Evolutionary conservation across 2,329 filamentous ascomycete genomes (phyloP), one percentile per base, ranked within the genome.

Genomic region (Didymella pomorum): DNA sequence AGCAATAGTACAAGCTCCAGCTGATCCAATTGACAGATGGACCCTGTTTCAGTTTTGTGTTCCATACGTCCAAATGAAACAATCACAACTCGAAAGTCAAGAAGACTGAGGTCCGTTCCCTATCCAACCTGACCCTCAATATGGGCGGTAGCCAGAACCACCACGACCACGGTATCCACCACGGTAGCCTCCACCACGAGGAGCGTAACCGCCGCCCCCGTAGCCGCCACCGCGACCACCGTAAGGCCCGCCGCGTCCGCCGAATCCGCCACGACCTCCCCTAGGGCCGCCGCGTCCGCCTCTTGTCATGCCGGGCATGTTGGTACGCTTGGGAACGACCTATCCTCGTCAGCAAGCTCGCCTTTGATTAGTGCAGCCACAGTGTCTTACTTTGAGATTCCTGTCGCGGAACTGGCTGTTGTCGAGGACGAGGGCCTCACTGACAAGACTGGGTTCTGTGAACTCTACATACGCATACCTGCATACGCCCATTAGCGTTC

Each of bases 381-480:
- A 1, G 9, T 2, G 8, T 26, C 44, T 16, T 75, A 98, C 95
- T 87, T 99, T 99, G 77, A 99, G 87, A 78, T 95, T 96, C 72
- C 95, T 88, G 63, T 92, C 93, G 72, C 95, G 93, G 81, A 99
- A 97, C 57, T 96, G 85, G 78, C 93, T 97, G 80, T 99, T 95
- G 78, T 99, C 98, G 57, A 99, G 83, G 39, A 98, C 93, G 61
- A 99, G 85, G 25, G 95, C 95, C 78, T 96, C 92, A 46, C 92
- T 92, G 63, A 99, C 94, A 61, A 97, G 84, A 79, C 87, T 93
- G 47, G 95, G 93, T 80, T 98, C 95, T 60, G 92, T 90, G 76
- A 99, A 99, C 80, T 99, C 95, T 71, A 99, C 95, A 80, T 99
- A 99, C 74, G 95, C 95, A 81, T 99, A 99, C 66, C 93, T 97